Evolutionary conservation across 2,329 filamentous ascomycete species (phyloP), one percentile per base, ranked within the genome.

Genomic region (Claviceps pazoutovae): DNA sequence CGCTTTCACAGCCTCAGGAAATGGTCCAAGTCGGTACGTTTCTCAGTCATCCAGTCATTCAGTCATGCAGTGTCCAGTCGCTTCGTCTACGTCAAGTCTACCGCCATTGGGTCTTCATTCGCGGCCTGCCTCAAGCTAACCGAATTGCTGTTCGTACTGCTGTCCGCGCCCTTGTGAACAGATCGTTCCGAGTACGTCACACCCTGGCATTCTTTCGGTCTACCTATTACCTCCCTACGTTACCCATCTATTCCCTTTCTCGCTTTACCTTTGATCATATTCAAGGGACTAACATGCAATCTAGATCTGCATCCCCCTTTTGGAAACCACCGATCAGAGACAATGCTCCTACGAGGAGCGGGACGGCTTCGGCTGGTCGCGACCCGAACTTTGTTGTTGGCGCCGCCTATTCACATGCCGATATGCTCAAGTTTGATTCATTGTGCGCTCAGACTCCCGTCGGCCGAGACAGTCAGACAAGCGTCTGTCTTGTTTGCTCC

Each of bases 21-120:
- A 98, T 98, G 93, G 88, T 96, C 61, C 91, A 98, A 85, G 90
- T 98, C 75, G 91, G 93, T 97, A 84, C 63, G 76, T 75, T 19
- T 21, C 7, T 36, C 7, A 17, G 3, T 45, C 19, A 11, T 14
- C 42, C 42, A 5, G 5, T 16, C 8, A 16, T 11, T 21, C 13
- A 17, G 3, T 50, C 19, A 11, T 14, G 21, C 42, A 5, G 11
- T 16, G 41, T 17, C 13, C 26, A 19, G 17, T 42, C 13, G 34
- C 46, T 48, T 26, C 21, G 34, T 38, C 4, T 34, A 34, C 34
- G 17, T 6, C 46, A 21, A 38, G 6, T 19, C 19, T 23, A 13
- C 23, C 23, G 3, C 38, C 14, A 19, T 36, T n/a, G 8, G 30
- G 11, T 17, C 1, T 13, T 19, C 9, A 34, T 5, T 26, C 16